Base-by-base conservation (phyloP, 2,329 filamentous ascomycete genomes). In the Dendryphion nanum region DNA sequence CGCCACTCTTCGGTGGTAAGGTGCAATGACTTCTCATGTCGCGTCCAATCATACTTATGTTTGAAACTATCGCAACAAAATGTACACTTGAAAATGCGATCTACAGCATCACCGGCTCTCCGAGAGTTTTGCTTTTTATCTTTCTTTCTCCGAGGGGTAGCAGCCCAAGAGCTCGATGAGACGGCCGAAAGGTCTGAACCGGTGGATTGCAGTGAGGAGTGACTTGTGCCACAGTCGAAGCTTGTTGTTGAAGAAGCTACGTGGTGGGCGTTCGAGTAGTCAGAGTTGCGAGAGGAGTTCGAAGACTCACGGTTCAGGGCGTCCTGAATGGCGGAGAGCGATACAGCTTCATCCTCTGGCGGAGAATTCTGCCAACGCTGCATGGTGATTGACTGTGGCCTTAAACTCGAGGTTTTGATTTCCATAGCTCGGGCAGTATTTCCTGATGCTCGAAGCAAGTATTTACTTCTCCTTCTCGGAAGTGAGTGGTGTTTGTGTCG, bases 331-430 rank as follows among this genome's bases (percentile, higher is more conserved):
- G 77, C 80, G 28, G 73, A 75, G 30, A 81, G 72, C 5, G 76
- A 71, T 38, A 80, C 80, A 50, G 79, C 76, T 71, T 83, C 81
- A 67, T 83, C 71, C 65, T 83, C 79, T 18, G 81, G 81, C 21
- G 81, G 81, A 38, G 78, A 82, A 48, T 79, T 69, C 52, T 81
- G 75, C 80, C 80, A 84, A 70, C 81, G 69, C 64, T 84, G 79
- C 50, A 84, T 67, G 4, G 80, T 45, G 12, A 54, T 38, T n/a
- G 54, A 50, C 13, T 52, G 51, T 13, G 29, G 16, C 8, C 23
- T 26, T 26, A n/a, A n/a, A n/a, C 23, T 26, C 8, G n/a, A 26
- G 8, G n/a, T 26, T 8, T 8, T n/a, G n/a, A n/a, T 26, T 8
- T 8, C 23, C 12, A 16, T 16, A 16, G 29, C 10, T 30, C 29